Conservation (phyloP, 75 land plant species). For the Cupressus sempervirens region DNA sequence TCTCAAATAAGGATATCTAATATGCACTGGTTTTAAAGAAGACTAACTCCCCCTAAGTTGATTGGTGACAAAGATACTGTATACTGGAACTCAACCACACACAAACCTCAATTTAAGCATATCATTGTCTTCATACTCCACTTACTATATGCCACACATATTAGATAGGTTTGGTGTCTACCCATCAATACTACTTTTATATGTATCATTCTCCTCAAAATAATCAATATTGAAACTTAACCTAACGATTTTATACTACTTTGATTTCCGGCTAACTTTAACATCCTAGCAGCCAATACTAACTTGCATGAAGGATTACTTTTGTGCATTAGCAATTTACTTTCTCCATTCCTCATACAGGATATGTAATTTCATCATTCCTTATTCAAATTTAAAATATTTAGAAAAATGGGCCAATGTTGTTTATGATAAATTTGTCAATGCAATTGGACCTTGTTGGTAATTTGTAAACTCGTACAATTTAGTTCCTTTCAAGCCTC, state of each 20-base stretch:
- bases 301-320: background rate
- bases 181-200: background rate
- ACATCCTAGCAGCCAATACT: background rate
- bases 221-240: too few species aligned
- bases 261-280: background rate
- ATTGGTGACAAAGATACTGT: background rate
- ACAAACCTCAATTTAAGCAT: background rate
- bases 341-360: background rate
- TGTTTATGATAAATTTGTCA: background rate
- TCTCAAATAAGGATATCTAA: background rate
- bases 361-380: background rate
- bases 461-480: too few species aligned
- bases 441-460: background rate
- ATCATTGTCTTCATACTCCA: background rate
- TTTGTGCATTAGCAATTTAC: background rate
- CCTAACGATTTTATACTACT: background rate
- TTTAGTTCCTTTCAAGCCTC: too few species aligned
- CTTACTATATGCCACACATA: background rate
- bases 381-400: background rate
- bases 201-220: background rate
- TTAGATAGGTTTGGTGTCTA: background rate
- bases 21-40: background rate
- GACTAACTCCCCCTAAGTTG: background rate
- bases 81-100: background rate
- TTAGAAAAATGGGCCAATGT: background rate